A percentile compares a stretch with the other conserved stretches of the same genome.
These are phyloP conservation scores for Tilletia caries DNA, from an alignment of 1,284 basidiomycete genomes.

Conservation along the genomic window DNA sequence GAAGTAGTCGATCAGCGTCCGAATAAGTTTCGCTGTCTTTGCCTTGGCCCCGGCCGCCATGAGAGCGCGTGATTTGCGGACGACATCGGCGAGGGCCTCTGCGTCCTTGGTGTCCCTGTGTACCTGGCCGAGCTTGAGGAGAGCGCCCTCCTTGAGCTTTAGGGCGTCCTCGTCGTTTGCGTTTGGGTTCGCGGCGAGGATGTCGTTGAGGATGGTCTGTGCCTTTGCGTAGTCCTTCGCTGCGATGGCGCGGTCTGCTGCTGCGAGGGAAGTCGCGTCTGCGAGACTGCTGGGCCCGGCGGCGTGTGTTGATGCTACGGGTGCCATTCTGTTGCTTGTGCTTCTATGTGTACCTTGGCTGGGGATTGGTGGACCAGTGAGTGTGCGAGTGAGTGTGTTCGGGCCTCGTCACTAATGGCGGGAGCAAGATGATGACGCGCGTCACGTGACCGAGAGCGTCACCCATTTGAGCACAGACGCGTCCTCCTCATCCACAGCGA, in stretches of 20 bases:
- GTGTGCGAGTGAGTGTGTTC: background rate
- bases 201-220: constrained; percentile 42
- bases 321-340: background rate
- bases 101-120: constrained; percentile 84
- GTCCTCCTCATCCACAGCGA: background rate
- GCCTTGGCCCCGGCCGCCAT: constrained; percentile 95
- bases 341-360: no score
- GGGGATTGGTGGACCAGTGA: no score
- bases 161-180: constrained; percentile 63
- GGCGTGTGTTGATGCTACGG: background rate
- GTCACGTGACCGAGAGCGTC: background rate
- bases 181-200: constrained; percentile 30
- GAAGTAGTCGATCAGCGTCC: constrained; percentile 88
- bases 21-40: constrained; percentile 90
- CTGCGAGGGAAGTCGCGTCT: constrained; percentile 28
- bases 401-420: constrained; percentile 7
- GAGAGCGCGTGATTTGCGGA: constrained; percentile 79
- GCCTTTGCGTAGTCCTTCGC: constrained; percentile 35
- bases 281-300: background rate
- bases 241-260: constrained; percentile 43
- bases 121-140: constrained; percentile 80
- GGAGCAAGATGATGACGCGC: background rate
- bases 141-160: constrained; percentile 77
- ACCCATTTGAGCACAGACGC: background rate
- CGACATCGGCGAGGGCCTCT: constrained; percentile 77